Evolutionary conservation across 2,329 filamentous ascomycete species (phyloP).

Genomic region (Aschersonia sp.): DNA sequence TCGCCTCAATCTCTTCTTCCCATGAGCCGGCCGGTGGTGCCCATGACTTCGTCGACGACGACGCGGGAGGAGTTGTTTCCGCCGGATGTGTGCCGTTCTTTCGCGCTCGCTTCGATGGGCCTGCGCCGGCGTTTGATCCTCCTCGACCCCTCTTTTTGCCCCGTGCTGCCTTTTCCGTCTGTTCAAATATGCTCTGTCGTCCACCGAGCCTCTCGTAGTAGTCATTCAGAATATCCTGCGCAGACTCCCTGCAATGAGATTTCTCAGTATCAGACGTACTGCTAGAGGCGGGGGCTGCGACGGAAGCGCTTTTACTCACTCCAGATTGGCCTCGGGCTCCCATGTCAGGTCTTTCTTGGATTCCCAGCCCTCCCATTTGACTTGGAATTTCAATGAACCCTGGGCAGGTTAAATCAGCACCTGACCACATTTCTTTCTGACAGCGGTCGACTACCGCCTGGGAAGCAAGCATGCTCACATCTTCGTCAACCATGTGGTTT

Average conservation of each 20-base stretch:
- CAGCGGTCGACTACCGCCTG: neutral
- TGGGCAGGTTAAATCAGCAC: slow-evolving; percentile 10
- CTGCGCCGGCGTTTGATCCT: slow-evolving; percentile 22
- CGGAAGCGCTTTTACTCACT: slow-evolving; percentile 8
- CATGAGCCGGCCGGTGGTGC: slow-evolving; percentile 58
- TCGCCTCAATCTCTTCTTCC: slow-evolving; percentile 56
- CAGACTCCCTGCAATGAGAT: slow-evolving; percentile 31
- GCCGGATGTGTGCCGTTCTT: slow-evolving; percentile 34
- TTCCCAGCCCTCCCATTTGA: slow-evolving; percentile 73
- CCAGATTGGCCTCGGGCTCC: slow-evolving; percentile 58
- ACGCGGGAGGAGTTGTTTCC: slow-evolving; percentile 25
- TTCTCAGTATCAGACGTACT: too few relatives aligned
- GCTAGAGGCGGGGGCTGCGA: neutral
- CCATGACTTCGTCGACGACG: slow-evolving; percentile 36
- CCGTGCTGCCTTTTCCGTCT: slow-evolving; percentile 33
- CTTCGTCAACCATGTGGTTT: slow-evolving; percentile 44
- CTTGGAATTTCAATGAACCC: slow-evolving; percentile 45
- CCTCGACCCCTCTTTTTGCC: slow-evolving; percentile 42
- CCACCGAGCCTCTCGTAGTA: slow-evolving; percentile 54
- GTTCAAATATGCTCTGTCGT: slow-evolving; percentile 35
- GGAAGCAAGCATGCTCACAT: slow-evolving; percentile 22
- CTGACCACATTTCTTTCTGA: neutral
- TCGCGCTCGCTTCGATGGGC: slow-evolving; percentile 27
- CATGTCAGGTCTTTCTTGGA: slow-evolving; percentile 58
- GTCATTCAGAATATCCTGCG: slow-evolving; percentile 43